Base-by-base conservation (phyloP, 106 monocot genomes). In the Triglochin maritima region DNA sequence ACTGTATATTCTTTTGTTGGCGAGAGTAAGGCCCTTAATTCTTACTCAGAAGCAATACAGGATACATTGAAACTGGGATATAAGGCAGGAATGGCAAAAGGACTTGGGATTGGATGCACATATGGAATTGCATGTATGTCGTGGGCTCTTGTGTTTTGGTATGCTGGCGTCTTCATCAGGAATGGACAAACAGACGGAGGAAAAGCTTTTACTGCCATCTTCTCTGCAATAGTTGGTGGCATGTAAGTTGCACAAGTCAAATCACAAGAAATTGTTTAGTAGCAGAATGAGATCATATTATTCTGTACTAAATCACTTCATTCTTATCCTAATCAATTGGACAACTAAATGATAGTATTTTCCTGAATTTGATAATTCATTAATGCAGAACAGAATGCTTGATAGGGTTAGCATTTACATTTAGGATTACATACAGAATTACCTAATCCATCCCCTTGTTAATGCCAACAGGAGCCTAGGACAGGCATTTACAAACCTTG, bases 1-100 rank as follows among this genome's bases (percentile, higher is more conserved):
- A 92, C 92, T 7, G 98, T 99, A 51, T 88, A 91, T 66, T 92
- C 98, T 69, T 99, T 82, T 83, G 86, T 84, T 12, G 92, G 88
- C 29, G 98, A 99, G 76, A 80, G 71, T 67, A 91, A 89, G 66
- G 74, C 92, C 10, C 77, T 87, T 49, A 81, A 79, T 65, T 64
- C 84, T n/a, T 99, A 89, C 73, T 91, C 92, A n/a, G 98, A 99
- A 76, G 88, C 88, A 63, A 88, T 99, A 64, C 90, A 99, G 52
- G 84, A 84, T 50, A 90, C 92, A 2, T 72, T 99, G 57, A 91
- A 88, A 65, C 84, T 99, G 47, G 98, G 98, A 6, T 92, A 90
- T 68, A 99, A 99, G 65, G 84, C 88, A 51, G 98, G 98, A 44
- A 87, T 99, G 92, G 98, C 98, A n/a, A 99, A 99, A 79, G 98